Base-by-base conservation (phyloP, 169 alveolate genomes). In the Plasmodium cynomolgi region DNA sequence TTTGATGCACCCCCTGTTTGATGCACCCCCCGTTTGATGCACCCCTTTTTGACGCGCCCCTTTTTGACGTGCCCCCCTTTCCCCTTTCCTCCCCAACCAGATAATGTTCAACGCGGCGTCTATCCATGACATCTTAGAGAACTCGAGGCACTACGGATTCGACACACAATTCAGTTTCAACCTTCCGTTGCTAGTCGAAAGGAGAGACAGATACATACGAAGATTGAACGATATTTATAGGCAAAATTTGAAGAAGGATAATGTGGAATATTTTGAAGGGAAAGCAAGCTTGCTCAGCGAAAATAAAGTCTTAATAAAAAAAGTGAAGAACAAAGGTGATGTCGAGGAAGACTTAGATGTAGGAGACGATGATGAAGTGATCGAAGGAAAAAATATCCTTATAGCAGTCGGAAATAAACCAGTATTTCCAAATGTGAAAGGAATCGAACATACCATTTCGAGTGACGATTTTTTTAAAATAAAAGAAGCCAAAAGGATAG, bases 391-490 rank as follows among this genome's bases (percentile, higher is more conserved):
- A 34, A 97, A 98, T 81, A 96, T 97, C 23, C 79, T 96, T 31
- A 95, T 98, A 34, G 98, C 99, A 31, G 96, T 97, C 20, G 99
- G 99, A 20, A 95, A 98, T 23, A 94, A 93, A 44, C 99, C 99
- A 17, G 81, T 86, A 17, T 84, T 94, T 41, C 97, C 95, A 23
- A 95, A 93, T 37, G 95, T 97, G 15, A 97, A 97, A 56, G 98
- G 98, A 20, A 95, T 85, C 11, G 98, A 97, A 91, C 84, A 62
- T 77, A 95, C 98, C 81, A 97, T 97, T 54, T 96, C 97, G 74
- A 96, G 98, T 83, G 99, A 98, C 95, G 99, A 98, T 80, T 95
- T 99, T 92, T 98, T 99, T 91, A 96, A 92, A 20, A 85, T 98
- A 90, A 94, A 95, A 84, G 96, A 97, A 71, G 99, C 99, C 29